These are phyloP conservation scores for Hexamita inflata DNA, from an alignment of 208 protist genomes.

Conservation along the genomic window DNA sequence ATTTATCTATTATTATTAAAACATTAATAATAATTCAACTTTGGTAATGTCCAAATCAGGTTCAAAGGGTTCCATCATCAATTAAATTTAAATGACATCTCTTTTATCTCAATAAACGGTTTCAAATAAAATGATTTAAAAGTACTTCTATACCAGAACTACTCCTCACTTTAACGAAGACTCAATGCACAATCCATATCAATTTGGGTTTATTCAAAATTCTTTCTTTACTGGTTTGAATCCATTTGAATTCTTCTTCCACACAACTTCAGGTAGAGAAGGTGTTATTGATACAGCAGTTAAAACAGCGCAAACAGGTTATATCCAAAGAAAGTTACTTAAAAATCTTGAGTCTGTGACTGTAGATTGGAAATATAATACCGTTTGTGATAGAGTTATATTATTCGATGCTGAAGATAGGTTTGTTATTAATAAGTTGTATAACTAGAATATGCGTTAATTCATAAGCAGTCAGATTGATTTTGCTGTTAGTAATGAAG, in stretches of 20 bases:
- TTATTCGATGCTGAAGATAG: no score
- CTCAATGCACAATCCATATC: constrained; percentile 32
- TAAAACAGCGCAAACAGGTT: constrained; percentile 98
- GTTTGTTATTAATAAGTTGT: no score
- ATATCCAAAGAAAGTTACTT: constrained; percentile 96
- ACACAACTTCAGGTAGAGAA: constrained; percentile 79
- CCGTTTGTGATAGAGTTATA: no score
- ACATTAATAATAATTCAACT: background rate
- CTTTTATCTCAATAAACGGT: background rate
- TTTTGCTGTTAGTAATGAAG: no score
- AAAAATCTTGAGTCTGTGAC: constrained; percentile 90
- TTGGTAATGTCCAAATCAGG: background rate
- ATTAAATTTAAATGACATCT: background rate
- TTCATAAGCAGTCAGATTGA: no score
- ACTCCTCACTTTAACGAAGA: background rate
- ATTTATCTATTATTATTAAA: background rate
- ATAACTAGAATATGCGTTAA: no score
- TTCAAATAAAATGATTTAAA: constrained; percentile 16
- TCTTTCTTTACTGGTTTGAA: constrained; percentile 90
- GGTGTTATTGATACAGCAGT: constrained; percentile 94
- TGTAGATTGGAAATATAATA: no score
- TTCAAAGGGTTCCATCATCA: background rate
- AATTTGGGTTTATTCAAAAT: constrained; percentile 92
- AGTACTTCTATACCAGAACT: constrained; percentile 6
- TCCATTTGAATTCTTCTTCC: constrained; percentile 97